phyloP scores from a whole-genome alignment of 2,329 filamentous ascomycete genomes.

The Ramularia collo-cygni region DNA sequence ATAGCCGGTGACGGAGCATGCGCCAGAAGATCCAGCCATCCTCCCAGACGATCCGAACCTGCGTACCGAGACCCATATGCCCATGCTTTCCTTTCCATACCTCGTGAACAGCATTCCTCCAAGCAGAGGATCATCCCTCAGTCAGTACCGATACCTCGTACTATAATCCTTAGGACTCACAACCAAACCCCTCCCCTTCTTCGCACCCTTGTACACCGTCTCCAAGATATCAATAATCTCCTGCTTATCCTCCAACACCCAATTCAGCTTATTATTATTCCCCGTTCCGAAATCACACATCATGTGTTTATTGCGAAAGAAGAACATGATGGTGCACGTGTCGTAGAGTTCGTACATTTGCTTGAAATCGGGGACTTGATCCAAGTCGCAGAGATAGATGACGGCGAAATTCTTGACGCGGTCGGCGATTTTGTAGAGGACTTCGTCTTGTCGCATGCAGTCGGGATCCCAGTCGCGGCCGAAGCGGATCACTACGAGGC shows the following conservation, averaged over 20 bases:
- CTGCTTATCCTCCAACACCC: constrained; percentile 95
- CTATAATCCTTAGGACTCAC: constrained; percentile 88
- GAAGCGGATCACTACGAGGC: constrained; percentile 89
- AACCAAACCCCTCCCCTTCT: constrained; percentile 93
- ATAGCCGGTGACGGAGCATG: too few relatives aligned
- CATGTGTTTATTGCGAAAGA: constrained; percentile 98
- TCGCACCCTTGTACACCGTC: constrained; percentile 95
- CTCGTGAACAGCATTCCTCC: too few relatives aligned
- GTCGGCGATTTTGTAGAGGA: constrained; percentile 90
- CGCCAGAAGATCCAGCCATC: not conserved
- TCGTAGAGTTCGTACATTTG: constrained; percentile 83
- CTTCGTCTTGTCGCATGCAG: constrained; percentile 79
- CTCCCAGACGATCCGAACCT: not conserved
- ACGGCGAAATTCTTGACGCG: constrained; percentile 88
- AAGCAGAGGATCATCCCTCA: not conserved
- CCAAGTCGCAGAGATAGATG: constrained; percentile 90
- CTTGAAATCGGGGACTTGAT: constrained; percentile 87
- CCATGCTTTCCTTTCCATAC: not conserved
- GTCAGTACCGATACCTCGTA: constrained; percentile 60
- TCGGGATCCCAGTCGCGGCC: constrained; percentile 79
- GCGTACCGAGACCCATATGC: not conserved
- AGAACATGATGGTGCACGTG: constrained; percentile 92
- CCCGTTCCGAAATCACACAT: constrained; percentile 97
- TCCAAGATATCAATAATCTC: constrained; percentile 98
- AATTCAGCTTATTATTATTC: constrained; percentile 98